Percentiles rank a stretch among this genome's conserved stretches.
These are phyloP conservation scores for Wickerhamiella kurtzmanii DNA, from an alignment of 805 yeast species.

Conservation along the genomic window DNA sequence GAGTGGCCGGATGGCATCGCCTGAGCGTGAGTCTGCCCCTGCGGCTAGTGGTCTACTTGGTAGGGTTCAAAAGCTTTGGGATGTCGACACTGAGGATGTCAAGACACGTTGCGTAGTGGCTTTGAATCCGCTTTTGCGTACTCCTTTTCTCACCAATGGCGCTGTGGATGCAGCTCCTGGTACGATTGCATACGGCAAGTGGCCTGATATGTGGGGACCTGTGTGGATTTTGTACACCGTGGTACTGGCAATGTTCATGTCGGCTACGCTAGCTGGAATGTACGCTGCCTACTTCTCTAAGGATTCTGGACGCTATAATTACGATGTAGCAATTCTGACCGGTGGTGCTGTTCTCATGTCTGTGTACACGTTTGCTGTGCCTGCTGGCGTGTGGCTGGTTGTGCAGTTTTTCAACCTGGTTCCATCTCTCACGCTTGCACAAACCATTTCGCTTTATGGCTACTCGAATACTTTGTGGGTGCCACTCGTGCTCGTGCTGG, in stretches of 20 bases:
- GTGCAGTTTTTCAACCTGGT: conserved; percentile 47
- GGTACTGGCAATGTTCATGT: conserved; percentile 58
- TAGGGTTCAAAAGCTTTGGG: conserved; percentile 29
- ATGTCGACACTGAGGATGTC: conserved; percentile 54
- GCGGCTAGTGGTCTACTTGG: conserved; percentile 3
- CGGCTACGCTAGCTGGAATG: conserved; percentile 55
- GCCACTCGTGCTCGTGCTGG: conserved; percentile 56
- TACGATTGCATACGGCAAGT: conserved; percentile 27
- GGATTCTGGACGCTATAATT: conserved; percentile 38
- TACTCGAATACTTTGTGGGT: conserved; percentile 76
- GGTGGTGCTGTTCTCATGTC: conserved; percentile 59
- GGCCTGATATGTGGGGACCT: conserved; percentile 73
- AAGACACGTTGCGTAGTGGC: conserved; percentile 39
- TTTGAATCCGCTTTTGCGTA: conserved; percentile 36
- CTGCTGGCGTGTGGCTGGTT: conserved; percentile 39
- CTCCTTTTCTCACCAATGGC: conserved; percentile 19
- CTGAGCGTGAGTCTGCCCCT: neutral
- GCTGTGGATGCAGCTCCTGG: conserved; percentile 19
- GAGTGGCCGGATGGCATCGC: conserved; percentile 1
- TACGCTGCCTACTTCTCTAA: conserved; percentile 27
- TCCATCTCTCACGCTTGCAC: conserved; percentile 31
- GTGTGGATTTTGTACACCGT: conserved; percentile 83
- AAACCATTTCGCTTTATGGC: conserved; percentile 64
- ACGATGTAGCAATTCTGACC: conserved; percentile 47
- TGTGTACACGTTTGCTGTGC: conserved; percentile 61